Percentiles rank a stretch among this genome's conserved stretches.
phyloP scores from a whole-genome alignment of 768 basidiomycete genomes.

The Flagelloscypha sp. region DNA sequence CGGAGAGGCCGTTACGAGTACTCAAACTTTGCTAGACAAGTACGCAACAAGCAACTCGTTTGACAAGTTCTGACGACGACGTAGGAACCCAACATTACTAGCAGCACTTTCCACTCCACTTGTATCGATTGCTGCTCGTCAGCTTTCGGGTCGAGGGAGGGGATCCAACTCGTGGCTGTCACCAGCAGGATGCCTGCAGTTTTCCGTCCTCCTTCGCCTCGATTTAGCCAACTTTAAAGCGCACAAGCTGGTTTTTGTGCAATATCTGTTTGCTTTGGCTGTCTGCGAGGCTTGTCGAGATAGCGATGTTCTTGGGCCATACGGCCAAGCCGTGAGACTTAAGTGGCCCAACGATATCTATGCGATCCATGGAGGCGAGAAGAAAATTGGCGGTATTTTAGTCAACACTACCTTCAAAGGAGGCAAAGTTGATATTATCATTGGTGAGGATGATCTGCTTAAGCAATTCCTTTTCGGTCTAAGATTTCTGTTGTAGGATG shows the following conservation, averaged over 20 bases:
- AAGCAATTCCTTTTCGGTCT: neutral
- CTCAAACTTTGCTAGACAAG: constrained; percentile 93
- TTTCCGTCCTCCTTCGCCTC: constrained; percentile 67
- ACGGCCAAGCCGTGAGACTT: constrained; percentile 55
- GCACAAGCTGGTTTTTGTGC: constrained; percentile 78
- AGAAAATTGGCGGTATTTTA: constrained; percentile 87
- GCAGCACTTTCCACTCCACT: constrained; percentile 63
- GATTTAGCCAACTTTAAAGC: constrained; percentile 43
- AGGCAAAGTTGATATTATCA: constrained; percentile 64
- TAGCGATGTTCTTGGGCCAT: constrained; percentile 38
- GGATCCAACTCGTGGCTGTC: constrained; percentile 91
- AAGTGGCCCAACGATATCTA: constrained; percentile 99
- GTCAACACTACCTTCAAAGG: constrained; percentile 82
- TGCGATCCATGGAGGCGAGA: constrained; percentile 46
- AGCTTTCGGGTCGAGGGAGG: constrained; percentile 82
- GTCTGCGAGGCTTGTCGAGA: constrained; percentile 80
- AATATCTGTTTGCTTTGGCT: constrained; percentile 87
- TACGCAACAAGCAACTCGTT: constrained; percentile 28
- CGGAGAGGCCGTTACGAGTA: constrained; percentile 85
- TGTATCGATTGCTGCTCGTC: constrained; percentile 79
- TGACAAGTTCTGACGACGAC: constrained; percentile 3
- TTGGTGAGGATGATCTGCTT: constrained; percentile 46
- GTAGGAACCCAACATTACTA: constrained; percentile 71
- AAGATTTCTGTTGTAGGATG: constrained; percentile 47
- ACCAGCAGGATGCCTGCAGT: constrained; percentile 79